Base-by-base conservation (phyloP, 805 yeast species). In the Barnettozyma vustinii region DNA sequence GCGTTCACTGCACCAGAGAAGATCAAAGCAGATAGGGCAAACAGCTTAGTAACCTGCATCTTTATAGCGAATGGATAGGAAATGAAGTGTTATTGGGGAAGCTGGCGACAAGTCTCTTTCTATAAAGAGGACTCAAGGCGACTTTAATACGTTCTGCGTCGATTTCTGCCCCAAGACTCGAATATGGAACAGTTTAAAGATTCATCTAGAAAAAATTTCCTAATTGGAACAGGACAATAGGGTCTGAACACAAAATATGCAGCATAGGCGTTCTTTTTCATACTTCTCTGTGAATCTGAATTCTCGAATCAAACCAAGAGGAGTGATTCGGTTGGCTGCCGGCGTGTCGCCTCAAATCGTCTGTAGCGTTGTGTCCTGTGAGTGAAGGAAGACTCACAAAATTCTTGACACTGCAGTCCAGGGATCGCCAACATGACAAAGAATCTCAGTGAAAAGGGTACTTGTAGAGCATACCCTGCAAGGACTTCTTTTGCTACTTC, bases 221-320 rank as follows among this genome's bases (percentile, higher is more conserved):
- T 33, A 30, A 19, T 42, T 32, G 19, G 45, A 19, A 30, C 37
- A 42, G 19, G 45, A 42, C 45, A 42, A 42, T 42, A 42, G 27
- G 18, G 18, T 18, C 13, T 36, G 21, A 18, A 18, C 21, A 4
- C 16, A n/a, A 12, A 9, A 21, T 37, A 37, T 19, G 26, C 25
- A 7, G 10, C 3, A 18, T 9, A 13, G 7, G 3, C 15, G 26
- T 37, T 21, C 16, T 25, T 37, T 37, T 21, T 37, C n/a, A 6
- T 9, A 26, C 13, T 23, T 3, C 30, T 9, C 13, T 9, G 9
- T 3, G 12, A 5, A 13, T 30, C 33, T 30, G 16, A 12, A 30
- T 9, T 30, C 16, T 12, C 33, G 8, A 12, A 30, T 13, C 16
- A 9, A 13, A 30, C n/a, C 6, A 30, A 5, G 30, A 12, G 30